These are phyloP conservation scores for Vigna reflexopilosa DNA, from an alignment of 306 rosid species.

Conservation along the genomic window DNA sequence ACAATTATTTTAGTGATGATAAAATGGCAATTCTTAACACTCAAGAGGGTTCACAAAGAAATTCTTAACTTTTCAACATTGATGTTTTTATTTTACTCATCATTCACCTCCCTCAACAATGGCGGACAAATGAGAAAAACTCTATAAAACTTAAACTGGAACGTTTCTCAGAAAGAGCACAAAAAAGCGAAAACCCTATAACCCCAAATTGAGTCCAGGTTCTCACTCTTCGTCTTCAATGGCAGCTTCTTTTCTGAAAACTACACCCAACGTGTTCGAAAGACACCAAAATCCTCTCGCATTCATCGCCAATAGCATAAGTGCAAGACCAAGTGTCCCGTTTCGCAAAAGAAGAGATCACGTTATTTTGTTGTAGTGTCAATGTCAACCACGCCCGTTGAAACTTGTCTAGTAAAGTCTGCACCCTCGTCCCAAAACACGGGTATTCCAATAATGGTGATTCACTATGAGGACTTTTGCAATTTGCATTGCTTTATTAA, in stretches of 20 bases:
- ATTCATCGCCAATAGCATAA: not conserved
- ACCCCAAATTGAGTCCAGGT: conserved; percentile 13
- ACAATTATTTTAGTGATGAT: too few species aligned
- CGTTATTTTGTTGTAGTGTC: conserved; percentile 37
- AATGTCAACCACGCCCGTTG: conserved; percentile 17
- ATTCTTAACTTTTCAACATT: too few species aligned
- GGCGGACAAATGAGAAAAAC: not conserved
- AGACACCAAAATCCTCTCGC: conserved; percentile 16
- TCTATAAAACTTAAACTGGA: not conserved
- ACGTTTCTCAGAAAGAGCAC: not conserved
- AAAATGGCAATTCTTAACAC: too few species aligned
- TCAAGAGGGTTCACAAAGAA: too few species aligned
- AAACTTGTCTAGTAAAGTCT: too few species aligned
- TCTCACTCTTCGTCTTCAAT: conserved; percentile 14
- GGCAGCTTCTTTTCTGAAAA: conserved; percentile 45
- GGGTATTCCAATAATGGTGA: too few species aligned
- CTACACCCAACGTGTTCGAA: conserved; percentile 22
- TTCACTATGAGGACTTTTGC: too few species aligned
- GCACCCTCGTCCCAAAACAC: too few species aligned
- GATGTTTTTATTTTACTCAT: not conserved
- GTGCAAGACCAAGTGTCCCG: not conserved
- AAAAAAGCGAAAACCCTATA: conserved; percentile 20
- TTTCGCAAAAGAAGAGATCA: conserved; percentile 40
- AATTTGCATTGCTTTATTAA: too few species aligned
- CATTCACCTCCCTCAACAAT: conserved; percentile 14